These are phyloP conservation scores for Immersiella caudata DNA, from an alignment of 495 filamentous ascomycete genomes.

Conservation along the genomic window DNA sequence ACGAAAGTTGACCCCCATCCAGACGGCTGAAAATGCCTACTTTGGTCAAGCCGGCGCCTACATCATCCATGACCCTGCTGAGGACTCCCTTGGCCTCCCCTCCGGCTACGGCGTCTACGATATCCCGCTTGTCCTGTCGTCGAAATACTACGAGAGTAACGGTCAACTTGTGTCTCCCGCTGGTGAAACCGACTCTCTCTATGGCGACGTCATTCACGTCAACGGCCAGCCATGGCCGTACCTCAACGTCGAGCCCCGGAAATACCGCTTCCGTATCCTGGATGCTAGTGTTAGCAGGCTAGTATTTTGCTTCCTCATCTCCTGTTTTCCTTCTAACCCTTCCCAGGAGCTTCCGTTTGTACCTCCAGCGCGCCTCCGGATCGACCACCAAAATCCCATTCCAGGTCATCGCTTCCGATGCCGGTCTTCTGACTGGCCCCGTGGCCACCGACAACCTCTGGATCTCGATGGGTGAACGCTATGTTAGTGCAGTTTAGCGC, in stretches of 20 bases:
- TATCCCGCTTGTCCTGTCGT: slow-evolving; percentile 51
- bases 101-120: slow-evolving; percentile 52
- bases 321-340: too few relatives aligned
- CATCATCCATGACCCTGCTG: slow-evolving; percentile 47
- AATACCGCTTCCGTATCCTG: slow-evolving; percentile 59
- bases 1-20: neutral
- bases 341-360: slow-evolving; percentile 53
- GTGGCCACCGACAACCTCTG: slow-evolving; percentile 40
- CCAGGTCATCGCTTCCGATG: slow-evolving; percentile 55
- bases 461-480: slow-evolving; percentile 59
- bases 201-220: slow-evolving; percentile 59
- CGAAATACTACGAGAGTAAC: slow-evolving; percentile 53
- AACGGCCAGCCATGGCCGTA: slow-evolving; percentile 62
- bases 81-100: slow-evolving; percentile 51
- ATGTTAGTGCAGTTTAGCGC: too few relatives aligned
- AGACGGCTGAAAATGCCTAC: slow-evolving; percentile 57
- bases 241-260: slow-evolving; percentile 58
- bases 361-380: slow-evolving; percentile 36
- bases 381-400: slow-evolving; percentile 42
- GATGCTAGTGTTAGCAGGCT: too few relatives aligned
- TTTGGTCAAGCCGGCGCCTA: slow-evolving; percentile 54
- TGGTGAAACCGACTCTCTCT: slow-evolving; percentile 48
- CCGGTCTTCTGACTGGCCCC: slow-evolving; percentile 48
- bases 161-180: slow-evolving; percentile 48
- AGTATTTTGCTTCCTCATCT: too few relatives aligned